Percentiles rank a stretch among this genome's conserved stretches.
phyloP scores from a whole-genome alignment of 1,284 basidiomycete genomes.

The Pseudozyma flocculosa region DNA sequence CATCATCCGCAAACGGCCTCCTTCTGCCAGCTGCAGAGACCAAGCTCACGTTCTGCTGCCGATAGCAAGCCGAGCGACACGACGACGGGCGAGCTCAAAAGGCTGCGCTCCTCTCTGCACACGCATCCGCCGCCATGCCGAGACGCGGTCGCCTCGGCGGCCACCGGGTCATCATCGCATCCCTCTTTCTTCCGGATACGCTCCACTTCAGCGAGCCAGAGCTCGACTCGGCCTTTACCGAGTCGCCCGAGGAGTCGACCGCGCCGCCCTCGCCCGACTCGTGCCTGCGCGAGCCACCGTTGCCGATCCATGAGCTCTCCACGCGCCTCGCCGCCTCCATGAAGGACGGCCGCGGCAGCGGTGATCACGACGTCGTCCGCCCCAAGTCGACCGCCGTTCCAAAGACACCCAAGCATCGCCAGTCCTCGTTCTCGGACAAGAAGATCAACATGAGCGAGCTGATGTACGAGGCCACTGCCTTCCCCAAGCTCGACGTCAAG shows the following conservation, averaged over 20 bases:
- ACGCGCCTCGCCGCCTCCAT: conserved; percentile 34
- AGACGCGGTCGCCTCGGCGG: conserved; percentile 36
- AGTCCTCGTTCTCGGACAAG: conserved; percentile 25
- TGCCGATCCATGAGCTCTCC: conserved; percentile 41
- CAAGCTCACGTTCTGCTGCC: no score
- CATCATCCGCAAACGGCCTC: no score
- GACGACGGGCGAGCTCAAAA: no score
- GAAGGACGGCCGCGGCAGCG: conserved; percentile 1
- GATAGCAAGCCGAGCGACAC: no score
- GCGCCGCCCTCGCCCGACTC: conserved; percentile 29
- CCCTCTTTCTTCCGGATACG: conserved; percentile 51
- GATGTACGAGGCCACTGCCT: conserved; percentile 44
- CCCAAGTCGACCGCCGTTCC: conserved; percentile 15
- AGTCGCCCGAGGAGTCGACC: conserved; percentile 31
- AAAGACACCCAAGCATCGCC: conserved; percentile 18
- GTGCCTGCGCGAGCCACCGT: conserved; percentile 13
- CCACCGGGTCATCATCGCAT: conserved; percentile 52
- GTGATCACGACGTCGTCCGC: conserved; percentile 10
- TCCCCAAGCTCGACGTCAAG: conserved; percentile 27
- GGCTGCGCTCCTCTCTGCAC: no score
- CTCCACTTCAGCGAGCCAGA: conserved; percentile 36
- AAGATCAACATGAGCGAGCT: conserved; percentile 50
- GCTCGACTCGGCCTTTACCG: conserved; percentile 18
- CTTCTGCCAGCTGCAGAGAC: no score
- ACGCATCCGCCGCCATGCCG: no score